Conservation (phyloP, 306 rosid genomes). For the Cyamopsis tetragonoloba region DNA sequence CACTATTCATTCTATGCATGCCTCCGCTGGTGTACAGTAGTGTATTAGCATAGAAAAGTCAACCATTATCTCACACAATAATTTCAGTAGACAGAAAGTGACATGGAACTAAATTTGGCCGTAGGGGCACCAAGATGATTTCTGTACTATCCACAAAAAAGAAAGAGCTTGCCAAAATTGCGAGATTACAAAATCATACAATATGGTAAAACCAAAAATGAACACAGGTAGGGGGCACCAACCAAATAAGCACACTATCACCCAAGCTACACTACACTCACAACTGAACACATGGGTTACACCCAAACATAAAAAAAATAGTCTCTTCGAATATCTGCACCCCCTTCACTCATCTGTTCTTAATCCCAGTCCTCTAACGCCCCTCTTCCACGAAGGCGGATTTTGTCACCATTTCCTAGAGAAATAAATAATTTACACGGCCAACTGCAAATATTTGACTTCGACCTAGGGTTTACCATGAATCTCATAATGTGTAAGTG, state of each 20-base stretch:
- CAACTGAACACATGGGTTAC: conserved; percentile 30
- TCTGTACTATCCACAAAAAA: conserved; percentile 8
- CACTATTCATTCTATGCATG: neutral
- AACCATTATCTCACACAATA: neutral
- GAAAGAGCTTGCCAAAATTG: conserved; percentile 16
- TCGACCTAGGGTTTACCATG: conserved; percentile 22
- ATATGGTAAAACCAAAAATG: neutral
- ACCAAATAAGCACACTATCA: conserved; percentile 31
- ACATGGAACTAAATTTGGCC: conserved; percentile 23
- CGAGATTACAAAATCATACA: conserved; percentile 35
- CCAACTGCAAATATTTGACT: conserved; percentile 31
- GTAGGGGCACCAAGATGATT: neutral
- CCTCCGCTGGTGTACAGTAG: neutral
- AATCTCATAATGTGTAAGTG: conserved; percentile 25
- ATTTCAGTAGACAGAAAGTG: neutral
- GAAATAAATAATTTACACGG: conserved; percentile 43
- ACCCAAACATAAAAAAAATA: conserved; percentile 19
- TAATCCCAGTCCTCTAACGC: neutral
- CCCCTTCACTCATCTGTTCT: conserved; percentile 24
- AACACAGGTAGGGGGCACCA: conserved; percentile 28
- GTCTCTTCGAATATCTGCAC: conserved; percentile 20
- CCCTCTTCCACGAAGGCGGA: conserved; percentile 14
- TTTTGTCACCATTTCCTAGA: conserved; percentile 33
- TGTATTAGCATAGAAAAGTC: neutral
- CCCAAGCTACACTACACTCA: conserved; percentile 24